phyloP scores from a whole-genome alignment of 2,329 filamentous ascomycete genomes.

The Sarocladiaceae sp. region DNA sequence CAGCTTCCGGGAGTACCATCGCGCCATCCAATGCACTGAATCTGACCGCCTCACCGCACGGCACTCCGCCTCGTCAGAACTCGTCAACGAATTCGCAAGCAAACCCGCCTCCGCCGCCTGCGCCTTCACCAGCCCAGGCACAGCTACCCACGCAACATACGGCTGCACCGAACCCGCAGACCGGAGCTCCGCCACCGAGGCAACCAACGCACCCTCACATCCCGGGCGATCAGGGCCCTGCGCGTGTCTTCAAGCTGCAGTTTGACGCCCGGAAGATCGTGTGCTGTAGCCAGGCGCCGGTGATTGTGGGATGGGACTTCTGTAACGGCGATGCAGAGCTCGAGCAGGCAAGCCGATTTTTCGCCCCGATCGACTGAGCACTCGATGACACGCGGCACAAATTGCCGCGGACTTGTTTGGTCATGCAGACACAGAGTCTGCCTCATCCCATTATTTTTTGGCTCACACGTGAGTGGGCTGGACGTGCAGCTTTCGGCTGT shows the following conservation, averaged over 20 bases:
- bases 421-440: no score
- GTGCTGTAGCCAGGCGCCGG: slow-evolving; percentile 86
- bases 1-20: not conserved
- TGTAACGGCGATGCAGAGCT: slow-evolving; percentile 80
- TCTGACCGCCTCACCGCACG: not conserved
- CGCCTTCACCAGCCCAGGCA: slow-evolving; percentile 12
- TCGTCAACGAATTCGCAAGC: not conserved
- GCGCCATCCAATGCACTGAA: not conserved
- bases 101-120: slow-evolving; percentile 12
- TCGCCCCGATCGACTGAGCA: slow-evolving; percentile 56
- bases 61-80: not conserved
- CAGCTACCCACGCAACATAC: slow-evolving; percentile 18
- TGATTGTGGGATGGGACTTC: slow-evolving; percentile 98
- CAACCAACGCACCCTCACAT: slow-evolving; percentile 39
- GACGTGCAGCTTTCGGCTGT: no score
- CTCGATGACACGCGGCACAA: no score
- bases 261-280: slow-evolving; percentile 92
- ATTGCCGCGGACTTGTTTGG: no score
- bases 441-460: no score
- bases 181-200: slow-evolving; percentile 9
- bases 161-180: slow-evolving; percentile 6
- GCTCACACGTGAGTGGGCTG: no score
- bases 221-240: slow-evolving; percentile 41
- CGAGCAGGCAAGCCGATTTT: slow-evolving; percentile 73
- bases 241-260: slow-evolving; percentile 89